Percentiles rank a stretch among this genome's conserved stretches.
Evolutionary conservation across 495 filamentous ascomycete species (phyloP).

Genomic region (Lepraria neglecta): DNA sequence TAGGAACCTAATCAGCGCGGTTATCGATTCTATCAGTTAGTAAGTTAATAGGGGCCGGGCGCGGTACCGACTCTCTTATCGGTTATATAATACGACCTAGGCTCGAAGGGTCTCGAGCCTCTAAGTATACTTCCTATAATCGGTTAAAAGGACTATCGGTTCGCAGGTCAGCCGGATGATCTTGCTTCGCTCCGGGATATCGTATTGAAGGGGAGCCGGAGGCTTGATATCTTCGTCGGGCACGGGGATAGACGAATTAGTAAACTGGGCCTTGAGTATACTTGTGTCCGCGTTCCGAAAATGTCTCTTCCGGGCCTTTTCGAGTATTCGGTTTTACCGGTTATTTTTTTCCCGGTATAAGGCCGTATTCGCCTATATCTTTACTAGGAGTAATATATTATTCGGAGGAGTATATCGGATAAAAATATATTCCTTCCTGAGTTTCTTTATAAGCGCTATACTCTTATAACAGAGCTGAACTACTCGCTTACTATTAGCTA

Average conservation of each 20-base stretch:
- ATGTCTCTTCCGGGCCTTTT: neutral
- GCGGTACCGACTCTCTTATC: neutral
- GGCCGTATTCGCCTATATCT: too few relatives aligned
- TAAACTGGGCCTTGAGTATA: neutral
- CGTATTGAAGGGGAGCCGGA: neutral
- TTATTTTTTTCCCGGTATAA: too few relatives aligned
- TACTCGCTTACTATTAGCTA: too few relatives aligned
- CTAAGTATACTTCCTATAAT: neutral
- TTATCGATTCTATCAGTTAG: neutral
- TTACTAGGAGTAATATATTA: too few relatives aligned
- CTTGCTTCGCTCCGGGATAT: neutral
- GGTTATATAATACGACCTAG: neutral
- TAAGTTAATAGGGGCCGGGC: neutral
- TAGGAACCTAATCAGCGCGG: neutral
- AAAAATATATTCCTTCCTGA: too few relatives aligned
- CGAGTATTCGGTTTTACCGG: neutral
- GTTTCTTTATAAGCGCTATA: too few relatives aligned
- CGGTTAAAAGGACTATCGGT: neutral
- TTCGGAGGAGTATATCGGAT: too few relatives aligned
- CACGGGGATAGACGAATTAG: neutral
- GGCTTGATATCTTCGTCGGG: neutral
- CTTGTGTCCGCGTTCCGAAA: neutral
- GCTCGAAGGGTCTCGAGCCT: neutral
- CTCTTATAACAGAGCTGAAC: too few relatives aligned
- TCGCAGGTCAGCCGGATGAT: neutral